phyloP scores from a whole-genome alignment of 2,329 filamentous ascomycete genomes.

The Alternaria longipes region DNA sequence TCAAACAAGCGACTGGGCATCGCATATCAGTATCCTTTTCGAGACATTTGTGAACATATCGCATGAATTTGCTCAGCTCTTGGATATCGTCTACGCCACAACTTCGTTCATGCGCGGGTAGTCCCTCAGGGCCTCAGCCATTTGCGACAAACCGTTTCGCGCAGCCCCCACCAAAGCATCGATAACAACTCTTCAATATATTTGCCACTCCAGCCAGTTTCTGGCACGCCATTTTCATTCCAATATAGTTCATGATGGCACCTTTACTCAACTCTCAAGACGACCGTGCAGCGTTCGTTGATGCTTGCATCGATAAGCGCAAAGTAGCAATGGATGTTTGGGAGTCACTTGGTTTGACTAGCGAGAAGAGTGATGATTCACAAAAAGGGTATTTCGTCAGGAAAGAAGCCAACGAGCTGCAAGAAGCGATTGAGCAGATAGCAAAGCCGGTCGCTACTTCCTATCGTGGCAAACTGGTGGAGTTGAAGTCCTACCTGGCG shows the following conservation, averaged over 20 bases:
- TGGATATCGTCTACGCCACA: not conserved
- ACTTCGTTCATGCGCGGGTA: not conserved
- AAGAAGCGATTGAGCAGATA: constrained; percentile 16
- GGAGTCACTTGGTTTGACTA: constrained; percentile 18
- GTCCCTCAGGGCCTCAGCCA: constrained; percentile 6
- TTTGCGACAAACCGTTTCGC: not conserved
- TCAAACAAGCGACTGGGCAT: constrained; percentile 12
- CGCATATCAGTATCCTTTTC: not conserved
- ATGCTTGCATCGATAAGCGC: constrained; percentile 16
- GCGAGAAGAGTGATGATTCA: not conserved
- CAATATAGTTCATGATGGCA: not conserved
- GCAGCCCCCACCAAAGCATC: not conserved
- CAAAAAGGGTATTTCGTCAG: constrained; percentile 15
- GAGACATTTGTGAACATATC: not conserved
- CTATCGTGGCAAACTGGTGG: constrained; percentile 2
- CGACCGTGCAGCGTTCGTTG: constrained; percentile 16
- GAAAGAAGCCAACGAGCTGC: constrained; percentile 17
- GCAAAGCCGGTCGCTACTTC: constrained; percentile 7
- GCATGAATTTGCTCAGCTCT: constrained; percentile 15
- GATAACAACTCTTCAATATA: not conserved
- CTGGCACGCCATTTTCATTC: not conserved
- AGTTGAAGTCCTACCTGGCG: constrained; percentile 3
- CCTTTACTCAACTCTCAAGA: constrained; percentile 12
- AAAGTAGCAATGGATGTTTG: constrained; percentile 10
- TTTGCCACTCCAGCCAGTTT: not conserved